Evolutionary conservation across 345 rosid species (phyloP).

Genomic region (Erysimum cheiranthoides): DNA sequence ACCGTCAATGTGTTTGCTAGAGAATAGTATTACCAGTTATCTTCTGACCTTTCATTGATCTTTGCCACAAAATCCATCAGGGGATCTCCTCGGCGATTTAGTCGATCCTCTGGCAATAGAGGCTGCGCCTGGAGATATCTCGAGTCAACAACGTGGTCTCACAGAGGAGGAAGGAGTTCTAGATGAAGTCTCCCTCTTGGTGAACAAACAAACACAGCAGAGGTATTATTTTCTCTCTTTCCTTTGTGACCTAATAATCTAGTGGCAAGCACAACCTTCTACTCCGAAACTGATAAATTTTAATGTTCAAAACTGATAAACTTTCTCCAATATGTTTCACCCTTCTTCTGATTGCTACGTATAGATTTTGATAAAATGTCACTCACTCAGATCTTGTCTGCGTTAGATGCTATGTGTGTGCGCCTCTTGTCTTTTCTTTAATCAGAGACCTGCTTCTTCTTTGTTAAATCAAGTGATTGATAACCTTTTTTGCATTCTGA

Average conservation of each 20-base stretch:
- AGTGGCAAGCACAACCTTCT: slow-evolving; percentile 92
- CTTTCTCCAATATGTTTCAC: neutral
- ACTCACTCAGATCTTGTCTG: no score
- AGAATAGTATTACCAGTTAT: neutral
- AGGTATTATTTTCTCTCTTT: slow-evolving; percentile 57
- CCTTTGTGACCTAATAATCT: slow-evolving; percentile 69
- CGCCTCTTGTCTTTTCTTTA: no score
- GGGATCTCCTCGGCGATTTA: slow-evolving; percentile 79
- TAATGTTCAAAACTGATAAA: no score
- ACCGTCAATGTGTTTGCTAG: neutral
- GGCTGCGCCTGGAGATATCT: slow-evolving; percentile 67
- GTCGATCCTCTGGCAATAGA: slow-evolving; percentile 91
- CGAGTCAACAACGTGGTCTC: slow-evolving; percentile 53
- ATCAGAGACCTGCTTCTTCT: no score
- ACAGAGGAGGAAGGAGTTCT: slow-evolving; percentile 56
- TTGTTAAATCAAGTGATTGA: no score
- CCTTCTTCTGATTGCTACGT: neutral
- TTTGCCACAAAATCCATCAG: slow-evolving; percentile 60
- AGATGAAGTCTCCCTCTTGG: slow-evolving; percentile 67
- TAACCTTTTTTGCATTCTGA: no score
- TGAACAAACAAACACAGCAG: slow-evolving; percentile 60
- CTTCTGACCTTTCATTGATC: no score
- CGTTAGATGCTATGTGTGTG: no score
- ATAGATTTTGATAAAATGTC: neutral
- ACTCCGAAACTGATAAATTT: slow-evolving; percentile 43